Base-by-base conservation (phyloP, 768 basidiomycete species). In the Pleurotus pulmonarius region DNA sequence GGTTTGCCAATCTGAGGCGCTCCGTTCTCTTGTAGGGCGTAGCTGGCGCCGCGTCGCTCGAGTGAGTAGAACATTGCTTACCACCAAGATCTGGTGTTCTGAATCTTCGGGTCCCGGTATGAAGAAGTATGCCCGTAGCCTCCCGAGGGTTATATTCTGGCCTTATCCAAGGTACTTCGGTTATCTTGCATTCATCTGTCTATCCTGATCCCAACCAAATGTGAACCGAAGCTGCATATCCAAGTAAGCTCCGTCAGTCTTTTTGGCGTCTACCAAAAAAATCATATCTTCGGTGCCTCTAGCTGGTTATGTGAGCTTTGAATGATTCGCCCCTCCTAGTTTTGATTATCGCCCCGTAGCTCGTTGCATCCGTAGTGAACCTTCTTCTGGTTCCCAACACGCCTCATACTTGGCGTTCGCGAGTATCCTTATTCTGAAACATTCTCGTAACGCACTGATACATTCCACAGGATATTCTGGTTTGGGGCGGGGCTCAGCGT, bases 401-500 rank as follows among this genome's bases (percentile, higher is more conserved):
- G 0, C 9, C 18, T n/a, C 48, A 70, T 37, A 58, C 56, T 16
- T 61, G 61, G 61, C 40, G 61, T 20, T 56, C 48, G 60, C 54
- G 24, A 12, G 60, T 46, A 3, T 8, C 5, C 40, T 25, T 11
- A 26, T 20, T 22, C 12, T 6, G 2, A 15, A 0, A n/a, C 0
- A 29, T 29, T 20, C 11, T 15, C 2, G 5, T 24, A 5, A 25
- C n/a, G 16, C 25, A 47, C 37, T 18, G 39, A 25, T 15, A 18
- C 1, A 18, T 54, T 16, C 24, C 41, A 4, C 0, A 61, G 60
- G 5, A 61, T 88, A 12, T 88, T 87, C 72, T 88, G 84, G 80
- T 72, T 81, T 54, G 83, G 76, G 7, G 67, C 83, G 1, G 79
- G 79, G 8, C 65, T 85, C 57, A 79, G 79, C 0, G 65, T 74